These are phyloP conservation scores for Colletotrichum scovillei DNA, from an alignment of 2,329 filamentous ascomycete genomes.

Conservation along the genomic window DNA sequence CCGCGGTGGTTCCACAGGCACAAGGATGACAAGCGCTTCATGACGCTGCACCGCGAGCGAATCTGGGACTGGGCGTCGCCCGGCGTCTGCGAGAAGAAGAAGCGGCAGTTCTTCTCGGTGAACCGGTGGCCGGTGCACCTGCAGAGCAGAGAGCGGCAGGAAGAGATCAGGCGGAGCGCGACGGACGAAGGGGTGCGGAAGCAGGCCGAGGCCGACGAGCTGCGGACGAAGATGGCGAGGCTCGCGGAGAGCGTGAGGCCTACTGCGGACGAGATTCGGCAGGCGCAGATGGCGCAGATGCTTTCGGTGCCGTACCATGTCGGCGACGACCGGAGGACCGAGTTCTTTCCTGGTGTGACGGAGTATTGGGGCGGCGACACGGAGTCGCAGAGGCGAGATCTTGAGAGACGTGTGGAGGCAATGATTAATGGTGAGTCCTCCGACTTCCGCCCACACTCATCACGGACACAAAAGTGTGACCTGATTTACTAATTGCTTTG, in stretches of 20 bases:
- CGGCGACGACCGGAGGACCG: slow-evolving; percentile 11
- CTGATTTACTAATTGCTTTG: neutral
- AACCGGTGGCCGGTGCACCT: slow-evolving; percentile 60
- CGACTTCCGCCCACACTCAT: too few relatives aligned
- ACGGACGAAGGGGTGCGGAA: neutral
- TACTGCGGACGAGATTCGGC: neutral
- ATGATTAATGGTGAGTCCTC: slow-evolving; percentile 38
- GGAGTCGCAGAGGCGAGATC: slow-evolving; percentile 40
- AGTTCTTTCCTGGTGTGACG: slow-evolving; percentile 39
- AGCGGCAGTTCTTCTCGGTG: slow-evolving; percentile 54
- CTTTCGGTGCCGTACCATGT: slow-evolving; percentile 57
- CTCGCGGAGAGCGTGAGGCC: neutral
- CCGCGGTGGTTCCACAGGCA: slow-evolving; percentile 39
- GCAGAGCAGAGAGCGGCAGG: slow-evolving; percentile 46
- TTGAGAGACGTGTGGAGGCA: slow-evolving; percentile 37
- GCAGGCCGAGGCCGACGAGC: neutral
- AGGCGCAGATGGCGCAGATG: slow-evolving; percentile 43
- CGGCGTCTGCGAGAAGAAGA: slow-evolving; percentile 38
- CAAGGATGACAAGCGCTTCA: slow-evolving; percentile 35
- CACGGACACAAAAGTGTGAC: too few relatives aligned
- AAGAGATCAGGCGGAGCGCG: slow-evolving; percentile 39
- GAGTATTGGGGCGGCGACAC: slow-evolving; percentile 46
- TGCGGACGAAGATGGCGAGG: neutral
- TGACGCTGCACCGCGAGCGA: slow-evolving; percentile 42
- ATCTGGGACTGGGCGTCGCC: slow-evolving; percentile 50